These are phyloP conservation scores for Apiospora kogelbergensis DNA, from an alignment of 2,329 filamentous ascomycete genomes.

Conservation along the genomic window DNA sequence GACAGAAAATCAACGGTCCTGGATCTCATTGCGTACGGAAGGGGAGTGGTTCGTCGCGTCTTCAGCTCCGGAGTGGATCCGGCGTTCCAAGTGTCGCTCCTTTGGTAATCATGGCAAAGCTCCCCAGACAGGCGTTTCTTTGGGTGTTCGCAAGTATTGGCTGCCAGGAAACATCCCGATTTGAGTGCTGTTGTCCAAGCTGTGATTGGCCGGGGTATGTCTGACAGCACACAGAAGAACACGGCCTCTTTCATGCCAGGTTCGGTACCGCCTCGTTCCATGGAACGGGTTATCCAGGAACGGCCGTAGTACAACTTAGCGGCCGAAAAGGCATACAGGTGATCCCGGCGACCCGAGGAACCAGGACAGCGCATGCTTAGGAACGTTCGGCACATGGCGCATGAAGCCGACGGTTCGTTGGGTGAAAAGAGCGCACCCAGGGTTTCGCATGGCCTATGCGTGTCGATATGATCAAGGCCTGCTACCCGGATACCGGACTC, in stretches of 20 bases:
- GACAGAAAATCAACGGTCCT: background rate
- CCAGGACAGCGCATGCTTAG: background rate
- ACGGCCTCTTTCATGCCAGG: background rate
- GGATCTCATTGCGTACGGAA: background rate
- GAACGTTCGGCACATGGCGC: background rate
- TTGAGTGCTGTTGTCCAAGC: background rate
- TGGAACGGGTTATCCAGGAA: background rate
- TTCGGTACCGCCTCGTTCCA: background rate
- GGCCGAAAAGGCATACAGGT: background rate
- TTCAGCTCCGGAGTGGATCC: background rate
- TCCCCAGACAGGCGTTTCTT: background rate
- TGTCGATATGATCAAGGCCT: background rate
- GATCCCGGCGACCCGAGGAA: background rate
- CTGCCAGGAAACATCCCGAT: background rate
- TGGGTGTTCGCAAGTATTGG: background rate
- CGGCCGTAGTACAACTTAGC: background rate
- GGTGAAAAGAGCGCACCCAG: background rate
- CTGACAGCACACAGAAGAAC: background rate
- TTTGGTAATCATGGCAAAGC: background rate
- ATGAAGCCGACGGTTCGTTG: background rate
- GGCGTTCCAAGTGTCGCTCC: background rate
- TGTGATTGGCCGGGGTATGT: background rate
- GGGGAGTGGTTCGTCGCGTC: background rate
- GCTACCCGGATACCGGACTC: background rate
- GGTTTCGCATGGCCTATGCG: background rate